Conservation (phyloP, 1,284 basidiomycete species). For the Heterobasidion annosum region DNA sequence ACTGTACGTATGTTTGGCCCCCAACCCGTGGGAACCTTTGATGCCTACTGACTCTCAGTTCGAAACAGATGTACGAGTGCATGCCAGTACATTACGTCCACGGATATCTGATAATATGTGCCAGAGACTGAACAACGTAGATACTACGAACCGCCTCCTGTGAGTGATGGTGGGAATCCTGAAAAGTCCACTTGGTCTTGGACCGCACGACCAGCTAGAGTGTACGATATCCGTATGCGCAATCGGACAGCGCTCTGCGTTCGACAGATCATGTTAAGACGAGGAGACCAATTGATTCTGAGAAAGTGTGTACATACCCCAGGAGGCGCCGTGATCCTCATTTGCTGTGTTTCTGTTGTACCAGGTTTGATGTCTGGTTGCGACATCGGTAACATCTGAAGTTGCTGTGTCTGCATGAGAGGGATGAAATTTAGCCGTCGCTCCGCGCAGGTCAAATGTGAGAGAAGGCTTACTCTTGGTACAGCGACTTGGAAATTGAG, state of each 20-base stretch:
- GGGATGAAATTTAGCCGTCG: background rate
- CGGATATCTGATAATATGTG: no score
- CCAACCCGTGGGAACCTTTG: no score
- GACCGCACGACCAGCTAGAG: constrained; percentile 54
- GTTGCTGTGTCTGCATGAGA: constrained; percentile 74
- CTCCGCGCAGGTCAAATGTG: background rate
- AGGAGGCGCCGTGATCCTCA: constrained; percentile 83
- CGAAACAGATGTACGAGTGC: no score
- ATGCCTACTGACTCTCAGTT: no score
- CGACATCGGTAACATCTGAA: constrained; percentile 98
- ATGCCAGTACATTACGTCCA: no score
- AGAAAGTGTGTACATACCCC: constrained; percentile 52
- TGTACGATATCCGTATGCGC: constrained; percentile 79
- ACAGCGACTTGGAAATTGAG: constrained; percentile 98
- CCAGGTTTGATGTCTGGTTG: constrained; percentile 75
- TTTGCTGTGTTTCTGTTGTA: constrained; percentile 85
- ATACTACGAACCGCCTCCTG: constrained; percentile 25
- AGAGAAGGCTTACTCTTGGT: constrained; percentile 62
- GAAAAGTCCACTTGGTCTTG: constrained; percentile 95
- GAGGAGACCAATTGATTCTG: background rate
- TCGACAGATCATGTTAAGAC: background rate
- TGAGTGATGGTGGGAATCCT: constrained; percentile 80
- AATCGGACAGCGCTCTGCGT: constrained; percentile 74
- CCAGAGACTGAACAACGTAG: no score
- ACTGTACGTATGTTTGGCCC: no score